phyloP scores from a whole-genome alignment of 345 rosid species.

The Ceriops decandra region DNA sequence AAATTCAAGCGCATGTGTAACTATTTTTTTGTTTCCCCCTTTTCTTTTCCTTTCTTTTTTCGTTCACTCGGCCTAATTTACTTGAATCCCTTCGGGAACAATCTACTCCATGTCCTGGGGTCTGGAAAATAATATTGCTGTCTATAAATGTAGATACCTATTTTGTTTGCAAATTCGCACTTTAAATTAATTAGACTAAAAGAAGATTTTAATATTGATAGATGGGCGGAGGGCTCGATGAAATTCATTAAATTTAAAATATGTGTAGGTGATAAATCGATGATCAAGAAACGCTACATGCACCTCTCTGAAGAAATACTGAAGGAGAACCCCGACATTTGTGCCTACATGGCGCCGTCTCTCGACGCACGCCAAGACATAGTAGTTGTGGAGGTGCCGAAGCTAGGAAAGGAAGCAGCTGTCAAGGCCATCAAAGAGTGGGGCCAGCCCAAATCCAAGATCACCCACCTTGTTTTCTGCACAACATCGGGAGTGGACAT shows the following conservation, averaged over 20 bases:
- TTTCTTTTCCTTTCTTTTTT: no score
- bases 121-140: no score
- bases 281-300: slow-evolving; percentile 22
- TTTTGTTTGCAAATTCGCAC: no score
- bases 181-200: no score
- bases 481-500: slow-evolving; percentile 24
- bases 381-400: slow-evolving; percentile 20
- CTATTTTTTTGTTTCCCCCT: neutral
- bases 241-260: neutral
- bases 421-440: slow-evolving; percentile 21
- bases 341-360: slow-evolving; percentile 16
- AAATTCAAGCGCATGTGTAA: slow-evolving; percentile 24
- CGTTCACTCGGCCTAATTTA: neutral
- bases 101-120: no score
- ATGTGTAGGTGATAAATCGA: slow-evolving; percentile 19
- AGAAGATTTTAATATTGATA: no score
- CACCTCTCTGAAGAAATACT: slow-evolving; percentile 9
- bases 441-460: slow-evolving; percentile 24
- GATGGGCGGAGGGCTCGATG: no score
- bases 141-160: no score
- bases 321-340: slow-evolving; percentile 13
- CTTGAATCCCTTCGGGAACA: no score
- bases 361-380: slow-evolving; percentile 25
- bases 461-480: slow-evolving; percentile 22
- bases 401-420: slow-evolving; percentile 23